Conservation (phyloP, 2,329 filamentous ascomycete species). For the Emmonsiellopsis sp. region DNA sequence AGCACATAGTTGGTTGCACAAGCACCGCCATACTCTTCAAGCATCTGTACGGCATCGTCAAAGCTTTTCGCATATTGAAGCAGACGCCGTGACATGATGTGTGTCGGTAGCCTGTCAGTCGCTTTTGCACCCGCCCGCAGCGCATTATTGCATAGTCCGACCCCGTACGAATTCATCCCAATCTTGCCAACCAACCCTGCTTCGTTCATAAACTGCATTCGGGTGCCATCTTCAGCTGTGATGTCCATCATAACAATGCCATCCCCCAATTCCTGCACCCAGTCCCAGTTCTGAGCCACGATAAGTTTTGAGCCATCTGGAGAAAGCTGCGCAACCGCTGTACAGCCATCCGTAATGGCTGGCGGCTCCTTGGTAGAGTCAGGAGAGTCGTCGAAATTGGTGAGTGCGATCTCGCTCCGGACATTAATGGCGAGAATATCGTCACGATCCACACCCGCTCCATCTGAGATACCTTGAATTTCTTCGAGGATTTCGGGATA, state of each 20-base stretch:
- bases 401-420: slow-evolving; percentile 6
- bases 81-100: slow-evolving; percentile 7
- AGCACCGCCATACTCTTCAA: slow-evolving; percentile 3
- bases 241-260: slow-evolving; percentile 16
- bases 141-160: slow-evolving; percentile 6
- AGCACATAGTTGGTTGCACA: slow-evolving; percentile 4
- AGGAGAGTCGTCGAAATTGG: slow-evolving; percentile 1
- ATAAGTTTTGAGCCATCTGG: slow-evolving; percentile 5
- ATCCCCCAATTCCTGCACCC: slow-evolving; percentile 15
- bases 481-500: slow-evolving; percentile 5
- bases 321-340: slow-evolving; percentile 1
- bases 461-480: slow-evolving; percentile 7
- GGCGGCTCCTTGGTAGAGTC: neutral
- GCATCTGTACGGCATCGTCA: slow-evolving; percentile 3
- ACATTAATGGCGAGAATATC: slow-evolving; percentile 6
- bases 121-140: slow-evolving; percentile 1
- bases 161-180: slow-evolving; percentile 4
- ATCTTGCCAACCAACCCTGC: slow-evolving; percentile 18
- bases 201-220: slow-evolving; percentile 15
- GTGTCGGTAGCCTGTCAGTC: slow-evolving; percentile 1
- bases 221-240: slow-evolving; percentile 10
- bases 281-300: slow-evolving; percentile 23
- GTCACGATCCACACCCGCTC: slow-evolving; percentile 1
- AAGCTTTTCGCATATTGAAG: slow-evolving; percentile 5
- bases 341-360: slow-evolving; percentile 4